phyloP scores from a whole-genome alignment of 331 rosid species.

The Erythrophleum ivorense region DNA sequence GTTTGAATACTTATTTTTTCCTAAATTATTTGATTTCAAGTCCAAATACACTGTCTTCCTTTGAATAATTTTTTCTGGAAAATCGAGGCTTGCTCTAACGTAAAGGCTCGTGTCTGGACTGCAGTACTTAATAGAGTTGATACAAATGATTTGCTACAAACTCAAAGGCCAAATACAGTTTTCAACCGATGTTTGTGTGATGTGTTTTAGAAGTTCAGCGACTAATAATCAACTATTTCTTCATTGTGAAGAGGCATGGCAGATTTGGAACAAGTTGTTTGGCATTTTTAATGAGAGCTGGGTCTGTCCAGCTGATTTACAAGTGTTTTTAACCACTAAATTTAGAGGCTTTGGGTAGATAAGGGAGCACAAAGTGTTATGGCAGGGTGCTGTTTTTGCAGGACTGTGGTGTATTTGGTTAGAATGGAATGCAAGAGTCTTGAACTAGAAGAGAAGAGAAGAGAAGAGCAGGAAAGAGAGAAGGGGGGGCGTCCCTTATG shows the following conservation, averaged over 20 bases:
- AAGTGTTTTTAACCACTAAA: too few species aligned
- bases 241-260: not conserved
- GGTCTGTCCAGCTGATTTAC: not conserved
- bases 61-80: too few species aligned
- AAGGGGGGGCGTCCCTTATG: not conserved
- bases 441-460: not conserved
- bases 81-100: not conserved
- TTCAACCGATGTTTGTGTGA: not conserved
- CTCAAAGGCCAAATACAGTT: not conserved
- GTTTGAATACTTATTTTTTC: not conserved
- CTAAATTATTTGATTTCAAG: not conserved
- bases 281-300: not conserved
- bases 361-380: too few species aligned
- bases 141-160: not conserved
- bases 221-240: not conserved
- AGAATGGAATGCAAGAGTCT: not conserved
- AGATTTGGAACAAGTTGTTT: not conserved
- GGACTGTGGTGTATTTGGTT: not conserved
- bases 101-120: not conserved
- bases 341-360: not conserved
- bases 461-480: not conserved
- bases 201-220: not conserved
- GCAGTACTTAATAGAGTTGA: not conserved
- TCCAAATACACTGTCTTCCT: not conserved
- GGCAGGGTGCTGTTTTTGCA: too few species aligned